Evolutionary conservation across 2,329 filamentous ascomycete genomes (phyloP), one percentile per base, ranked within the genome.

Genomic region (Fusarium sp.): DNA sequence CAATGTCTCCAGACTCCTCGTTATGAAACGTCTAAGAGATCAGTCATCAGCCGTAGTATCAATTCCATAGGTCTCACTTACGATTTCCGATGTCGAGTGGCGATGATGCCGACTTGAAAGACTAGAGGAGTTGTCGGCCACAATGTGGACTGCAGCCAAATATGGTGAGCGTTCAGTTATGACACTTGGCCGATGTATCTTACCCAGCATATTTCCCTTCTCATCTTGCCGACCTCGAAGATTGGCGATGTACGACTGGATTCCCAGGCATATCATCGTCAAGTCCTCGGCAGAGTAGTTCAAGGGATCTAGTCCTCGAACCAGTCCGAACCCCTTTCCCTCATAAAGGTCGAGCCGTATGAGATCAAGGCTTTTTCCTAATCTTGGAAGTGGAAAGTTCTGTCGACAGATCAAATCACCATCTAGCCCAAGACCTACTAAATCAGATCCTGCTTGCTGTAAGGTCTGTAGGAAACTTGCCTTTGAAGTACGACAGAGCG

Each of bases 1-100:
- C 84, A 24, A 93, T 83, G 75, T 94, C 91, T 35, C 91, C 90
- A 1, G 88, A 85, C 75, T 90, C 89, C 80, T 94, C 91, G 42
- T 90, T 93, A 81, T 94, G 92, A 80, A 94, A 94, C 7, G 87
- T 87, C 90, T 91, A 60, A 22, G 8, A 17, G 18, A 7, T 28
- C 13, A 7, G 1, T 1, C 3, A 13, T n/a, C 10, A 54, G n/a
- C 3, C 5, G 13, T 9, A 1, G 17, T 2, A 17, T 5, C 12
- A 14, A 9, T 13, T 7, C 8, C 5, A 13, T 18, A 12, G 8
- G 30, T 20, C 11, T 4, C 26, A 78, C 82, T 78, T 76, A 90
- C 88, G 79, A 90, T 90, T 13, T 87, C 80, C 22, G 88, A 85
- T 39, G 84, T 89, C 3, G 88, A 90, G 78, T 90, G 89, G 39